These are phyloP conservation scores for Suillus fuscotomentosus DNA, from an alignment of 768 basidiomycete species.

Conservation along the genomic window DNA sequence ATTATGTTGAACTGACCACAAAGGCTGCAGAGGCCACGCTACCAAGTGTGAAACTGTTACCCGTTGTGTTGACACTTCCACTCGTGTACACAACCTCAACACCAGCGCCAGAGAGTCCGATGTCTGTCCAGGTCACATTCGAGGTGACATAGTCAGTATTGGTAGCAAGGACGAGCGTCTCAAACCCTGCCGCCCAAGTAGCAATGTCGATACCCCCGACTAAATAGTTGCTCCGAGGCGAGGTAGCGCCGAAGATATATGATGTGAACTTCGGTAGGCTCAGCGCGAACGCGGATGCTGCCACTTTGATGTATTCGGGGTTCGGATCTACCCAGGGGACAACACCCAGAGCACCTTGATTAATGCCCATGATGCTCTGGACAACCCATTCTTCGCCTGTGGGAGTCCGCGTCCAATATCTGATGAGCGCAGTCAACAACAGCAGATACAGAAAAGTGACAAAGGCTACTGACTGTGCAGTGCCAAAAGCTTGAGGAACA, in stretches of 20 bases:
- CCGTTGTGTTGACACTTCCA: slow-evolving; percentile 10
- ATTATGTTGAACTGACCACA: slow-evolving; percentile 1
- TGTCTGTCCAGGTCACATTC: slow-evolving; percentile 30
- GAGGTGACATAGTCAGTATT: slow-evolving; percentile 46
- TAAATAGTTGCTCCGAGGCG: slow-evolving; percentile 40
- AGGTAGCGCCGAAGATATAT: slow-evolving; percentile 44
- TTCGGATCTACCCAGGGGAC: slow-evolving; percentile 53
- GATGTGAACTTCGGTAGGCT: slow-evolving; percentile 44
- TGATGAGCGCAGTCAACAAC: slow-evolving; percentile 31
- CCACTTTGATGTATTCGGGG: slow-evolving; percentile 48
- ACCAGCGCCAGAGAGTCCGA: slow-evolving; percentile 19
- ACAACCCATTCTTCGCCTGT: slow-evolving; percentile 72
- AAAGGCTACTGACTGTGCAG: slow-evolving; percentile 29
- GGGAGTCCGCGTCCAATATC: slow-evolving; percentile 62
- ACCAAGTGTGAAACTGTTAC: slow-evolving; percentile 19
- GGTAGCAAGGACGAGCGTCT: slow-evolving; percentile 48
- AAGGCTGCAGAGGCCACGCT: slow-evolving; percentile 25
- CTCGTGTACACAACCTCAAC: slow-evolving; percentile 12
- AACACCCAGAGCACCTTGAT: slow-evolving; percentile 65
- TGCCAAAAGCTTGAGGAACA: slow-evolving; percentile 78
- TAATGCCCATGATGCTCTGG: slow-evolving; percentile 63
- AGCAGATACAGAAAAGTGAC: not conserved
- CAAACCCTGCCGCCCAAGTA: slow-evolving; percentile 41
- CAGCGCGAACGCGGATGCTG: slow-evolving; percentile 47
- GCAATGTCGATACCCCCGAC: slow-evolving; percentile 46